Evolutionary conservation across 2,329 filamentous ascomycete genomes (phyloP), one percentile per base, ranked within the genome.

Genomic region (Fonsecaea pugnacius): DNA sequence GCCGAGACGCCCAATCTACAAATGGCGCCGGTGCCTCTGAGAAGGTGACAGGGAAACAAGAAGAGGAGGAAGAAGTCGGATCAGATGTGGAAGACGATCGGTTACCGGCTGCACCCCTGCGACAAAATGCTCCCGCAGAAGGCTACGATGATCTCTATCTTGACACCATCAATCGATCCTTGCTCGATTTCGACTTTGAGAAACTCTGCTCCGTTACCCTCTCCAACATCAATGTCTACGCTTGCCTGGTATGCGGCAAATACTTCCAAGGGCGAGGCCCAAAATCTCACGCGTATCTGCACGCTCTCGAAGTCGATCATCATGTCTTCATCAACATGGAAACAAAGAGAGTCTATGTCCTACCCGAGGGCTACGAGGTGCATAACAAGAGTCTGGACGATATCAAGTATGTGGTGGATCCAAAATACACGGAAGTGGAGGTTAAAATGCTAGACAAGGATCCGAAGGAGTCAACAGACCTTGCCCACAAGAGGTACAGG

Each of bases 261-360:
- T 99, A 99, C 81, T 99, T 90, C 77, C 92, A 97, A 78, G 95
- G 95, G 59, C 87, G 95, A 71, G 95, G 95, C 0, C 90, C 91
- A 16, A 96, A 95, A 75, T 97, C 94, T 58, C 91, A 97, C 78
- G 95, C 95, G 72, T 99, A 99, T 79, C 97, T 96, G 77, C 95
- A 99, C 81, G 91, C 94, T 64, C 87, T 99, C 66, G 94, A 99
- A 73, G 89, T 96, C 71, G 91, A 89, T 67, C 95, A 99, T 78
- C 95, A 99, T 82, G 94, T 98, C 63, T 99, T 92, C 78, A 94
- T 99, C 83, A 98, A 98, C 79, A 95, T 99, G 87, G 89, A 92
- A 75, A 92, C 90, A 3, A 92, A 96, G 76, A 91, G 89, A 75
- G 91, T 96, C 43, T 96, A 92, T 75, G 92, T 96, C 46, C 83